These are phyloP conservation scores for Aphanomyces euteiches DNA, from an alignment of 352 stramenopile genomes.

Conservation along the genomic window DNA sequence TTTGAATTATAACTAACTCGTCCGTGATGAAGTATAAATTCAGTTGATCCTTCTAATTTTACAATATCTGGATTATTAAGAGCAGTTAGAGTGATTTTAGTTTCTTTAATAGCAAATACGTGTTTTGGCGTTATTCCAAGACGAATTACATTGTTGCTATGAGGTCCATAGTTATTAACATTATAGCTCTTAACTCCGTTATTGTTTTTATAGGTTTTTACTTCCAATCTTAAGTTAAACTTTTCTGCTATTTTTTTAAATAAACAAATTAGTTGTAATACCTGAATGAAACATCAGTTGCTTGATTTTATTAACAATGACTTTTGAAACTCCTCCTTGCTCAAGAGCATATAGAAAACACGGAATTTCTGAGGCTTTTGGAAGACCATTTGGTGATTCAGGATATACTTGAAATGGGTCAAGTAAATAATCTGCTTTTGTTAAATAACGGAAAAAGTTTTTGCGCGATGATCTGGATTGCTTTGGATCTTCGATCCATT, in stretches of 20 bases:
- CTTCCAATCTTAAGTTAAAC: slow-evolving; percentile 34
- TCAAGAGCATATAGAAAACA: slow-evolving; percentile 34
- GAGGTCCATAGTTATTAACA: neutral
- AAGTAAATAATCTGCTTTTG: slow-evolving; percentile 33
- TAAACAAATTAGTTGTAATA: slow-evolving; percentile 36
- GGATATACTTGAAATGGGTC: slow-evolving; percentile 35
- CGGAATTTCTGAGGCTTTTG: slow-evolving; percentile 26
- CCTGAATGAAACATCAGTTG: slow-evolving; percentile 37
- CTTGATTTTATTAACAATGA: slow-evolving; percentile 34
- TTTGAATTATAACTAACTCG: slow-evolving; percentile 30
- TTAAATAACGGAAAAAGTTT: slow-evolving; percentile 38
- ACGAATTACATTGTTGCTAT: slow-evolving; percentile 28
- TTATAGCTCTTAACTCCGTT: slow-evolving; percentile 28
- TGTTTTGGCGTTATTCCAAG: slow-evolving; percentile 34
- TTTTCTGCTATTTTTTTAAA: slow-evolving; percentile 34
- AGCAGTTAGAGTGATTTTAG: slow-evolving; percentile 34
- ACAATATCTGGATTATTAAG: slow-evolving; percentile 37
- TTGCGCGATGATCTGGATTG: slow-evolving; percentile 32
- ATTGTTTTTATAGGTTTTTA: slow-evolving; percentile 34
- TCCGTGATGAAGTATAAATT: slow-evolving; percentile 33
- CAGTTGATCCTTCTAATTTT: slow-evolving; percentile 28
- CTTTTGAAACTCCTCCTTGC: slow-evolving; percentile 28
- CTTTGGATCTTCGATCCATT: slow-evolving; percentile 34
- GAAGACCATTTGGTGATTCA: slow-evolving; percentile 5
- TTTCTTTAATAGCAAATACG: slow-evolving; percentile 36